Base-by-base conservation (phyloP, 306 rosid genomes). In the Pyrus pyrifolia region DNA sequence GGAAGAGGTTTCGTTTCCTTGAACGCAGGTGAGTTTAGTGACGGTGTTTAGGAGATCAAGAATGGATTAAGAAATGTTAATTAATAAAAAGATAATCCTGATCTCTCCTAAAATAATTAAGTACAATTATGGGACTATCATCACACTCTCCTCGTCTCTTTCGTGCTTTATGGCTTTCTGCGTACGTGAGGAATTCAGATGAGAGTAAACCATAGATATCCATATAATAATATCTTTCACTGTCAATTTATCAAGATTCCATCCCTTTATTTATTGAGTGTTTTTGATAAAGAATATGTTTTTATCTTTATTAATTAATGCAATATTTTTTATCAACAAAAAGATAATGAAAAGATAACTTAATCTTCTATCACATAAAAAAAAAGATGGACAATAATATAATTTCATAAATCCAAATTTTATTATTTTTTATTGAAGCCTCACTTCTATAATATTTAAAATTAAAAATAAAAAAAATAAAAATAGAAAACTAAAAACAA, bases 231-330 rank as follows among this genome's bases (percentile, higher is more conserved):
- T 14, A 4, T 49, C 21, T 78, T 80, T 89, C 91, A 44, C 91
- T 73, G 58, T 87, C 94, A 84, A 81, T 83, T 84, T 86, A 86
- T 85, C 72, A 72, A 84, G 89, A 91, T 87, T 87, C 91, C 84
- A 45, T 73, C 38, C 14, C 8, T 59, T 73, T 15, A 73, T 73
- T 44, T 66, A 76, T 76, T 61, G 35, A 4, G 33, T 23, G 35
- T 61, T 61, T 61, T 22, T 59, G 1, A 59, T 59, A 59, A 23
- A 7, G 64, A 25, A 25, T 25, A 25, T 25, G 27, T 25, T 25
- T 25, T 25, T 25, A 25, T 25, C 27, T 25, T 2, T 25, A 25
- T 2, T 25, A 25, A 25, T 25, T 25, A 25, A 25, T 25, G 27
- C 1, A 25, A 25, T 25, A 1, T 25, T 25, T 25, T 25, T 25